These are phyloP conservation scores for bread wheat (Triticum aestivum) DNA, from an alignment of 176 grass and related monocot genomes.

Conservation along the genomic window DNA sequence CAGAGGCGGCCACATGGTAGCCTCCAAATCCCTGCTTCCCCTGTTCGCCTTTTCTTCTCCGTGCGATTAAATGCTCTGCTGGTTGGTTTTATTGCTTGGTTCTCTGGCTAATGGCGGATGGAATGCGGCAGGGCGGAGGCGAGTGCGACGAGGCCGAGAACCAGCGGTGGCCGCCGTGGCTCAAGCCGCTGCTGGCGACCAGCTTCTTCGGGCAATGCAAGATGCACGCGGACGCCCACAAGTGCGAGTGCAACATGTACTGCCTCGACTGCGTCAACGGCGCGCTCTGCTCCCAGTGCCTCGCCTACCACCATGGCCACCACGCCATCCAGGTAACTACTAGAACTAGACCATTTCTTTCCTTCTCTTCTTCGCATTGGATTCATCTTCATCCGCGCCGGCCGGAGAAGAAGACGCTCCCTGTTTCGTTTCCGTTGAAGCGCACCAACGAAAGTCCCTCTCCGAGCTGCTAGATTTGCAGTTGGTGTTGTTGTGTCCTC, in stretches of 20 bases:
- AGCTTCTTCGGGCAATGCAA: conserved; percentile 99
- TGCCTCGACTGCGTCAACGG: conserved; percentile 91
- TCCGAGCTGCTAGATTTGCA: background rate
- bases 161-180: conserved; percentile 87
- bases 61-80: background rate
- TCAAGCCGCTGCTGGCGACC: conserved; percentile 79
- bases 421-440: background rate
- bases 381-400: background rate
- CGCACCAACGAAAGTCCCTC: background rate
- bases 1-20: conserved; percentile 58
- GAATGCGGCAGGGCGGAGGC: conserved; percentile 47
- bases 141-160: conserved; percentile 40
- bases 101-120: background rate
- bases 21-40: background rate
- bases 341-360: background rate
- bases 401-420: background rate
- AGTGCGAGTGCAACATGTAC: conserved; percentile 99
- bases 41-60: background rate
- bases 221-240: conserved; percentile 80
- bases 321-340: conserved; percentile 72
- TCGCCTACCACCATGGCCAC: conserved; percentile 76
- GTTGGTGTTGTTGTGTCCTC: background rate
- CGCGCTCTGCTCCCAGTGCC: conserved; percentile 96
- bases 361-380: background rate
- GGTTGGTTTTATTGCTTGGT: background rate